Conservation (phyloP, 345 rosid genomes). For the Brassica rapa region DNA sequence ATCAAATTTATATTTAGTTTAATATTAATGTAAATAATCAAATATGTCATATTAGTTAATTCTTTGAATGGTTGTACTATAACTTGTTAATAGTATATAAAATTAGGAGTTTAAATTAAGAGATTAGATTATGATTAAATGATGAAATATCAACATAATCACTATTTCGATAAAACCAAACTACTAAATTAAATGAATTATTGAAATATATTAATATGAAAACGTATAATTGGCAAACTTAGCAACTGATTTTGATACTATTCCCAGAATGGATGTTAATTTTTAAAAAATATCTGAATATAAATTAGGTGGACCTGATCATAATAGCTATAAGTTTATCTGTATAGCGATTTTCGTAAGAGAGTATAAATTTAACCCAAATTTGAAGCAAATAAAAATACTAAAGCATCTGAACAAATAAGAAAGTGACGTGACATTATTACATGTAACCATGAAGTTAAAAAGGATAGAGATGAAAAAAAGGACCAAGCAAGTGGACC, state of each 20-base stretch:
- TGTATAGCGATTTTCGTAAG: background rate
- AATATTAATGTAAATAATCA: too few relatives aligned
- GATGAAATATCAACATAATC: background rate
- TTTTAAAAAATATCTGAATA: background rate
- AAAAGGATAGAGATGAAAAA: constrained; percentile 24
- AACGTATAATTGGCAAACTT: background rate
- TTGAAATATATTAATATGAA: background rate
- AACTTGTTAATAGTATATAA: too few relatives aligned
- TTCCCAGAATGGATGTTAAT: background rate
- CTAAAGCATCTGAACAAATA: background rate
- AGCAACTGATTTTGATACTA: background rate
- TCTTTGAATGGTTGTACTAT: too few relatives aligned
- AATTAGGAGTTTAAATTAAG: too few relatives aligned
- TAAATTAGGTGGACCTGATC: background rate
- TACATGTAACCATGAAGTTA: constrained; percentile 27
- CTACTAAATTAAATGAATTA: background rate
- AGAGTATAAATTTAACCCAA: background rate
- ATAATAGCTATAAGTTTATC: constrained; percentile 2
- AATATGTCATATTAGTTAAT: too few relatives aligned
- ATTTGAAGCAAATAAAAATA: background rate
- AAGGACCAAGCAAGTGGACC: background rate
- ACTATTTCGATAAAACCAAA: background rate
- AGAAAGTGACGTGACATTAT: constrained; percentile 30
- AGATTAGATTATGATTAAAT: too few relatives aligned
- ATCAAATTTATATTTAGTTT: too few relatives aligned